phyloP scores from a whole-genome alignment of 1,139 yeast genomes.

The Saccharomyces hybrid region DNA sequence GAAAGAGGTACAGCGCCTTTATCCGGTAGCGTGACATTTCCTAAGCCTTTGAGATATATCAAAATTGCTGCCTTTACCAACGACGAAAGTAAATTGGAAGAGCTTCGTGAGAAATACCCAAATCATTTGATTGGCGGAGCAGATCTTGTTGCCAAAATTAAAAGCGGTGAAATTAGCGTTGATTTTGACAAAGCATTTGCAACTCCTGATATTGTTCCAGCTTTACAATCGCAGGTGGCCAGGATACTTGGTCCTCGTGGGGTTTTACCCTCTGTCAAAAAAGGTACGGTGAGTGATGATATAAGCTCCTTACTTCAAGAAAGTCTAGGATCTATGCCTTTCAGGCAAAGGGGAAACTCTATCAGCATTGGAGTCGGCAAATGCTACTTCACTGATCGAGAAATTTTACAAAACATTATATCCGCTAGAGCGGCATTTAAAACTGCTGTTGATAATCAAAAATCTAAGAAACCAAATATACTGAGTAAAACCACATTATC shows the following conservation, averaged over 20 bases:
- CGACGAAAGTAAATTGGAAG: constrained; percentile 43
- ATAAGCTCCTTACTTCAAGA: constrained; percentile 45
- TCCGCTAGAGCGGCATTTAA: constrained; percentile 62
- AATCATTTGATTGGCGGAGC: constrained; percentile 53
- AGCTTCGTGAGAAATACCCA: constrained; percentile 46
- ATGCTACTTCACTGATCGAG: constrained; percentile 69
- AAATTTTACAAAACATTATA: constrained; percentile 62
- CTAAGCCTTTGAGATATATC: constrained; percentile 63
- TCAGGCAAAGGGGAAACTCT: constrained; percentile 53
- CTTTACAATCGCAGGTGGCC: constrained; percentile 55
- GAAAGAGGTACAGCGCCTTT: constrained; percentile 76
- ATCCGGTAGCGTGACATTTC: constrained; percentile 64
- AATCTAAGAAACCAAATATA: constrained; percentile 59
- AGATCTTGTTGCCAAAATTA: constrained; percentile 58
- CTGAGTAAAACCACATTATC: constrained; percentile 64
- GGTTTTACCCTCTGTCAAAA: constrained; percentile 78
- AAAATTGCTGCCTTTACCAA: constrained; percentile 63
- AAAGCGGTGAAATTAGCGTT: constrained; percentile 45
- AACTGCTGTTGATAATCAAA: constrained; percentile 46
- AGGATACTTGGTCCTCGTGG: constrained; percentile 82
- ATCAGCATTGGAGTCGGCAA: constrained; percentile 69
- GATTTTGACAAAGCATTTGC: constrained; percentile 76
- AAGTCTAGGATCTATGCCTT: constrained; percentile 61
- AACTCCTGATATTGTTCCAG: constrained; percentile 66
- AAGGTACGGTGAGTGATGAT: constrained; percentile 78